A percentile compares a stretch with the other conserved stretches of the same genome.
Conservation (phyloP, 1,139 yeast species). For the Sugiyamaella novakii region DNA sequence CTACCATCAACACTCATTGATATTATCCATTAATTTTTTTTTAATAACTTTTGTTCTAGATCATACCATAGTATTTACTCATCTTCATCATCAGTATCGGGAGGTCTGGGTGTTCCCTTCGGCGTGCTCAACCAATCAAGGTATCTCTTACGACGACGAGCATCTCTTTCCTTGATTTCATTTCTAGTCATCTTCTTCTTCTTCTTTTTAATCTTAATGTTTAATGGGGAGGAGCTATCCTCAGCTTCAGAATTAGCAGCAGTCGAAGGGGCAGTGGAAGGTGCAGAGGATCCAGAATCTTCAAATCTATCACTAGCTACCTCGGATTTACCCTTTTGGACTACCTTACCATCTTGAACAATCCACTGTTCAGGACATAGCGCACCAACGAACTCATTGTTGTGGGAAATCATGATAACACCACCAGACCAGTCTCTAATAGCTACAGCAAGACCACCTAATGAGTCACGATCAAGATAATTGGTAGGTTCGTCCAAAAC, state of each 20-base stretch:
- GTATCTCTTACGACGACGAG: slow-evolving; percentile 91
- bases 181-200: slow-evolving; percentile 97
- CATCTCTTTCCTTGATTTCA: slow-evolving; percentile 87
- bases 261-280: slow-evolving; percentile 40
- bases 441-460: slow-evolving; percentile 96
- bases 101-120: slow-evolving; percentile 95
- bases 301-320: slow-evolving; percentile 81
- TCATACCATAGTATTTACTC: too few species aligned
- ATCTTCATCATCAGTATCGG: slow-evolving; percentile 90
- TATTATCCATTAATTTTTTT: too few species aligned
- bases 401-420: slow-evolving; percentile 97
- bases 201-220: slow-evolving; percentile 79
- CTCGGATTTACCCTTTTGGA: slow-evolving; percentile 75
- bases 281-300: slow-evolving; percentile 60
- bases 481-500: slow-evolving; percentile 98
- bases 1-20: too few species aligned
- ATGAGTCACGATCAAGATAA: slow-evolving; percentile 94
- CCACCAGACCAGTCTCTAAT: slow-evolving; percentile 98
- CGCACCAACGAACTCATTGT: slow-evolving; percentile 95
- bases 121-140: slow-evolving; percentile 94
- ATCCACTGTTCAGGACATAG: slow-evolving; percentile 98
- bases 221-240: slow-evolving; percentile 79
- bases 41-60: too few species aligned
- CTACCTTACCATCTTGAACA: slow-evolving; percentile 88
- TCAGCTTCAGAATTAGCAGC: slow-evolving; percentile 36